A percentile compares a stretch with the other conserved stretches of the same genome.
These are phyloP conservation scores for Oropetium thomaeum DNA, from an alignment of 176 grass and related monocot species.

Conservation along the genomic window DNA sequence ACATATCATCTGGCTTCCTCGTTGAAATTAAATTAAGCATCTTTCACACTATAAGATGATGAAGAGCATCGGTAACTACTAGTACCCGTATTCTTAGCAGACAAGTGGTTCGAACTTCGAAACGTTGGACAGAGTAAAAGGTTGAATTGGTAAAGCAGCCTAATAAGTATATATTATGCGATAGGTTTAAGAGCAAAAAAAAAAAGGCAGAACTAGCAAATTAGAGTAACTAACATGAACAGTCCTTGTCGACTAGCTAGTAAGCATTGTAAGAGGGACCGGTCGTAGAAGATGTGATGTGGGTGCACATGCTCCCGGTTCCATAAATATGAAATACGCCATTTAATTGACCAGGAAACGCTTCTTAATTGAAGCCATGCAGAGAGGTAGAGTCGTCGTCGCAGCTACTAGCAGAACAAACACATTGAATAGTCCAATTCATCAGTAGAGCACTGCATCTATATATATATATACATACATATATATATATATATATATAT, in stretches of 20 bases:
- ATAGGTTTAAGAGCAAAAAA: too few species aligned
- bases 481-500: too few species aligned
- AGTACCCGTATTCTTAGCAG: background rate
- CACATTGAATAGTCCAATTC: background rate
- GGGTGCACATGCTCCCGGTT: background rate
- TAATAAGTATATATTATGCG: too few species aligned
- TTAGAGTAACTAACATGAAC: background rate
- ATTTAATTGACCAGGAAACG: background rate
- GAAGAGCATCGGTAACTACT: constrained; percentile 14
- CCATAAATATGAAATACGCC: background rate
- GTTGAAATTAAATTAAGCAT: too few species aligned
- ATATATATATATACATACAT: too few species aligned
- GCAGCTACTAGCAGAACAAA: background rate
- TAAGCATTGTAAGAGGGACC: too few species aligned
- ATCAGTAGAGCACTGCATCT: background rate
- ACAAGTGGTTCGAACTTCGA: background rate
- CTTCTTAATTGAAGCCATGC: background rate
- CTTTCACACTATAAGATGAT: background rate
- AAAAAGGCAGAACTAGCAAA: background rate
- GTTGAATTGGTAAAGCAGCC: background rate
- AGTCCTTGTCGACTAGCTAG: background rate
- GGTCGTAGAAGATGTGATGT: too few species aligned
- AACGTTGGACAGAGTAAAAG: background rate
- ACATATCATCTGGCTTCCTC: too few species aligned
- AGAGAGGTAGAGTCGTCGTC: background rate